Evolutionary conservation across 495 filamentous ascomycete species (phyloP).

Genomic region (Pseudotulostoma volvatum): DNA sequence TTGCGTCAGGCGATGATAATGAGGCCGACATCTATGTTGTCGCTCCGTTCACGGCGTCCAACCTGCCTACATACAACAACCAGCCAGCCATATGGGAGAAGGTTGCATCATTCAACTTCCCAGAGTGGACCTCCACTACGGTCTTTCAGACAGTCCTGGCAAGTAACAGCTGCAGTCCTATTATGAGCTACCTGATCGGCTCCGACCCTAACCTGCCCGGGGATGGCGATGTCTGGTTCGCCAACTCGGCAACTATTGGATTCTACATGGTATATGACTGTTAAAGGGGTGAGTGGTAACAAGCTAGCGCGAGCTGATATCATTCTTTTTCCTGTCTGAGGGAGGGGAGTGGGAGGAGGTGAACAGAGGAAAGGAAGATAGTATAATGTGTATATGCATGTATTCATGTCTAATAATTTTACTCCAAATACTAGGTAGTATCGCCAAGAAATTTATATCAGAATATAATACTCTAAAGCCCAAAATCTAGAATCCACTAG

Average conservation of each 20-base stretch:
- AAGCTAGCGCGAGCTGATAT: too few relatives aligned
- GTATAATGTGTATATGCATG: too few relatives aligned
- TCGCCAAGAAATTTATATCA: too few relatives aligned
- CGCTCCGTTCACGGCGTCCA: conserved; percentile 1
- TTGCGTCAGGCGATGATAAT: conserved; percentile 5
- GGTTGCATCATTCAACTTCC: conserved; percentile 6
- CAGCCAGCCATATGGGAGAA: conserved; percentile 2
- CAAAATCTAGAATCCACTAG: too few relatives aligned
- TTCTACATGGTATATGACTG: conserved; percentile 11
- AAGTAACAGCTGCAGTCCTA: conserved; percentile 3
- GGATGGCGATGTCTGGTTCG: conserved; percentile 7
- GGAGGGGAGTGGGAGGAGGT: too few relatives aligned
- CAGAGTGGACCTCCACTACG: background rate
- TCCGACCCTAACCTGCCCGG: conserved; percentile 6
- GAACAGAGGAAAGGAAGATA: too few relatives aligned
- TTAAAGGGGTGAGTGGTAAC: too few relatives aligned
- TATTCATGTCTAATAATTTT: too few relatives aligned
- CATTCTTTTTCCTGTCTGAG: too few relatives aligned
- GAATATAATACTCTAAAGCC: too few relatives aligned
- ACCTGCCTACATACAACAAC: conserved; percentile 7
- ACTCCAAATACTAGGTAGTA: too few relatives aligned
- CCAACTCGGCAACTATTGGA: conserved; percentile 1
- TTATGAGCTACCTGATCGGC: conserved; percentile 9
- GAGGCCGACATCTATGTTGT: conserved; percentile 9
- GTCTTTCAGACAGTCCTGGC: conserved; percentile 1